Evolutionary conservation across 2,329 filamentous ascomycete genomes (phyloP), one percentile per base, ranked within the genome.

Genomic region (Kalaharituber pfeilii): DNA sequence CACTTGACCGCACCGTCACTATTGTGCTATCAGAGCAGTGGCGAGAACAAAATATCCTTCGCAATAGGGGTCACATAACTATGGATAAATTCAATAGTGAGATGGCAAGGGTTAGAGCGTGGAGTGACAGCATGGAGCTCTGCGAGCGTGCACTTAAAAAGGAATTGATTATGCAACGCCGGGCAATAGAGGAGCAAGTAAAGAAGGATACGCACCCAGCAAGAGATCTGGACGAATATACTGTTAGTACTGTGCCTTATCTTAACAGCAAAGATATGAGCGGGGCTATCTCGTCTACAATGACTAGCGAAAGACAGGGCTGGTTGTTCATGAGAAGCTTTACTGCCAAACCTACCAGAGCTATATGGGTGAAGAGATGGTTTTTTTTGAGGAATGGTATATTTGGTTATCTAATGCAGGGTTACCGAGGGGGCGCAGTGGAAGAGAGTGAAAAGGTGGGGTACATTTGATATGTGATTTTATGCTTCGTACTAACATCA

Each of bases 361-460:
- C 87, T n/a, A 77, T 79, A 39, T 98, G 91, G 91, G 77, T 86
- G 25, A 78, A 86, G 56, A 77, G 89, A 52, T 98, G 91, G 91
- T 94, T 91, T 65, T 96, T 94, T 67, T 82, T 94, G 62, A 88
- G 89, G 60, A 82, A 94, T 65, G 89, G 91, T 36, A 91, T 96
- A 55, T 96, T 98, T 68, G 91, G 91, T 22, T 96, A 87, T 80
- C 74, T 98, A 4, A 78, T 91, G 20, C 87, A 93, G 64, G 84
- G 85, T 2, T 73, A 79, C 0, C 80, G 88, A 56, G 81, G 79
- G 45, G 81, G 80, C 45, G 89, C 87, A 29, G 91, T 98, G 22
- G 80, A 96, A 62, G 89, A 96, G 67, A 94, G 87, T 49, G 91
- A 98, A 64, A 87, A 94, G 55, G 57, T 59, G 49, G 20, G 44